A percentile compares a stretch with the other conserved stretches of the same genome.
These are phyloP conservation scores for Phytophthora citrophthora DNA, from an alignment of 352 stramenopile species.

Conservation along the genomic window DNA sequence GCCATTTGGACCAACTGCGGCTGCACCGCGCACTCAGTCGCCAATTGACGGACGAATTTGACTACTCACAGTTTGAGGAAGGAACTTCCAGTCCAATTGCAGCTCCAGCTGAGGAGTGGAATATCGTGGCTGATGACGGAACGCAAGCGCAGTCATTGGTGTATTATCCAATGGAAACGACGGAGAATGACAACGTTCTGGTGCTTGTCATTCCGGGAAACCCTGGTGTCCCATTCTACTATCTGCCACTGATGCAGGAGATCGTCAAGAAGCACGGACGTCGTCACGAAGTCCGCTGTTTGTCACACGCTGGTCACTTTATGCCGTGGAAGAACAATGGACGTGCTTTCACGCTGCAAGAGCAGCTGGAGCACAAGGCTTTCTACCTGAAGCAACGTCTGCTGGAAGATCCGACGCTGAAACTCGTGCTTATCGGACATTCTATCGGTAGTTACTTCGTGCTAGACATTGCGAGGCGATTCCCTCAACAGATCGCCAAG, in stretches of 20 bases:
- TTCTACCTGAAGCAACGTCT: conserved; percentile 54
- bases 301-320: conserved; percentile 70
- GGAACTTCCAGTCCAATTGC: conserved; percentile 8
- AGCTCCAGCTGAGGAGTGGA: conserved; percentile 54
- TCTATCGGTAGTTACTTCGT: conserved; percentile 69
- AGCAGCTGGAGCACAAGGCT: conserved; percentile 67
- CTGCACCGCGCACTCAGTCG: conserved; percentile 44
- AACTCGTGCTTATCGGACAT: conserved; percentile 65
- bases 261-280: conserved; percentile 41
- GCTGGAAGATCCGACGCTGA: conserved; percentile 48
- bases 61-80: conserved; percentile 4
- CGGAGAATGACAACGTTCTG: conserved; percentile 38
- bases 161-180: conserved; percentile 36
- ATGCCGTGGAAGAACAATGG: conserved; percentile 71
- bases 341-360: conserved; percentile 52
- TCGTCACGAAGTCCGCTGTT: conserved; percentile 57
- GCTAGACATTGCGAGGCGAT: conserved; percentile 58
- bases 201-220: conserved; percentile 76
- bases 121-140: conserved; percentile 49
- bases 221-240: conserved; percentile 68
- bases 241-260: conserved; percentile 70
- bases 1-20: conserved; percentile 48
- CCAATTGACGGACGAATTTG: conserved; percentile 31
- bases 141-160: conserved; percentile 53
- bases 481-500: conserved; percentile 60